A percentile compares a stretch with the other conserved stretches of the same genome.
Evolutionary conservation across 129 eudicot species (phyloP).

Genomic region (Pittosporum tobira): DNA sequence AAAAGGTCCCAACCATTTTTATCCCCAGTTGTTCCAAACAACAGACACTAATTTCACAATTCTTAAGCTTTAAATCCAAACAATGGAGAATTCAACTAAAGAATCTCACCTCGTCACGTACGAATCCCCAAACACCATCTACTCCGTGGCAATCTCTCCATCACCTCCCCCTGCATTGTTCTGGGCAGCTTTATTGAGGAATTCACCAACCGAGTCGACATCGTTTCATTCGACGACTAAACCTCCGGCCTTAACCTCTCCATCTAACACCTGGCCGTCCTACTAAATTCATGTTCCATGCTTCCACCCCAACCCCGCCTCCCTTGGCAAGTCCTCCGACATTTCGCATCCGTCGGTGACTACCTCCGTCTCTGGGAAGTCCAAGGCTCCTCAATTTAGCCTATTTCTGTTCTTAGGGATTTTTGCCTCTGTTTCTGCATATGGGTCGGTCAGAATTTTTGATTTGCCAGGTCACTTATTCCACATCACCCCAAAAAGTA

Average conservation of each 20-base stretch:
- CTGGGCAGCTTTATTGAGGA: slow-evolving; percentile 78
- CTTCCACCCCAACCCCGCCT: slow-evolving; percentile 40
- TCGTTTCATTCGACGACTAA: slow-evolving; percentile 45
- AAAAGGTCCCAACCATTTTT: too few species aligned
- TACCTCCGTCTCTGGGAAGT: slow-evolving; percentile 49
- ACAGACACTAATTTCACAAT: not conserved
- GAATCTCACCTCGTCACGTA: slow-evolving; percentile 38
- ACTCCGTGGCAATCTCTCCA: slow-evolving; percentile 59
- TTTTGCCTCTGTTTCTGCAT: slow-evolving; percentile 47
- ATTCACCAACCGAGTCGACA: slow-evolving; percentile 45
- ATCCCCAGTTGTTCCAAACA: not conserved
- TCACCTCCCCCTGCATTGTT: slow-evolving; percentile 35
- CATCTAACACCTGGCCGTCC: slow-evolving; percentile 69
- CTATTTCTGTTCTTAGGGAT: slow-evolving; percentile 45
- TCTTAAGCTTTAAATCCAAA: not conserved
- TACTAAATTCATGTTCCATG: slow-evolving; percentile 64
- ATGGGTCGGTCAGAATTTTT: slow-evolving; percentile 54
- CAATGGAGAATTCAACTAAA: slow-evolving; percentile 36
- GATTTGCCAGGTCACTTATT: too few species aligned
- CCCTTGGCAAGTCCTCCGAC: slow-evolving; percentile 10
- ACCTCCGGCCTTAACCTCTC: slow-evolving; percentile 39
- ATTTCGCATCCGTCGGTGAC: slow-evolving; percentile 65
- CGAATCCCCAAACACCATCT: slow-evolving; percentile 50
- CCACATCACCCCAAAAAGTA: too few species aligned
- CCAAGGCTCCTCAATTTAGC: slow-evolving; percentile 24